Conservation (phyloP, 2,329 filamentous ascomycete genomes). For the Exophiala sp. region DNA sequence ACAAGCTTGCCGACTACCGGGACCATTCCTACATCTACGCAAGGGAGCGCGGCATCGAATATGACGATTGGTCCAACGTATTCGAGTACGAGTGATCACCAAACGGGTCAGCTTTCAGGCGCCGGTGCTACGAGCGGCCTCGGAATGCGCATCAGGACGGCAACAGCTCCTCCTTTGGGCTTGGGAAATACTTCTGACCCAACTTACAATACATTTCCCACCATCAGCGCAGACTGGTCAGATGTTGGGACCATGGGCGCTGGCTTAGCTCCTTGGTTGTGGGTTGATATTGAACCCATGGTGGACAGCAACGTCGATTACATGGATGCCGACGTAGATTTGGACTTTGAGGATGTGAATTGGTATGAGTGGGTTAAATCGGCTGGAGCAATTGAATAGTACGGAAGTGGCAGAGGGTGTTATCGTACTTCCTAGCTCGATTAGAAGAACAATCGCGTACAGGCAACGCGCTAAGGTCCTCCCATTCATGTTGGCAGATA, state of each 20-base stretch:
- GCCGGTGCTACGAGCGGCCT: neutral
- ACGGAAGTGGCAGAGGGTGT: neutral
- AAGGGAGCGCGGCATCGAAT: neutral
- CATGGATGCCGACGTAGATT: constrained; percentile 26
- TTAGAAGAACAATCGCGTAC: too few species aligned
- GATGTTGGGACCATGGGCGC: constrained; percentile 12
- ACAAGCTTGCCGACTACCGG: neutral
- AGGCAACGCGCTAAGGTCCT: too few species aligned
- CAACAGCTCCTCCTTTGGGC: neutral
- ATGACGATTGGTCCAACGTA: neutral
- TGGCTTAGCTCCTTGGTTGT: constrained; percentile 29
- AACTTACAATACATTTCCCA: constrained; percentile 12
- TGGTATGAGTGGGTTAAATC: constrained; percentile 41
- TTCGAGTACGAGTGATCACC: neutral
- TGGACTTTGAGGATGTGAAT: constrained; percentile 33
- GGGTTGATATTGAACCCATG: constrained; percentile 27
- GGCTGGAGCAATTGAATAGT: constrained; percentile 29
- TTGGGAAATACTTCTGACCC: neutral
- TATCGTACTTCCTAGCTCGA: too few species aligned
- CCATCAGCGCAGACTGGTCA: constrained; percentile 6
- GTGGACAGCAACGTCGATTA: constrained; percentile 26
- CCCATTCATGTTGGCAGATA: too few species aligned
- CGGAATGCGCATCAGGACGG: neutral
- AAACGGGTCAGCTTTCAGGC: neutral
- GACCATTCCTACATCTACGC: neutral